phyloP scores from a whole-genome alignment of 441 rosid species.

The Adansonia madagascariensis region DNA sequence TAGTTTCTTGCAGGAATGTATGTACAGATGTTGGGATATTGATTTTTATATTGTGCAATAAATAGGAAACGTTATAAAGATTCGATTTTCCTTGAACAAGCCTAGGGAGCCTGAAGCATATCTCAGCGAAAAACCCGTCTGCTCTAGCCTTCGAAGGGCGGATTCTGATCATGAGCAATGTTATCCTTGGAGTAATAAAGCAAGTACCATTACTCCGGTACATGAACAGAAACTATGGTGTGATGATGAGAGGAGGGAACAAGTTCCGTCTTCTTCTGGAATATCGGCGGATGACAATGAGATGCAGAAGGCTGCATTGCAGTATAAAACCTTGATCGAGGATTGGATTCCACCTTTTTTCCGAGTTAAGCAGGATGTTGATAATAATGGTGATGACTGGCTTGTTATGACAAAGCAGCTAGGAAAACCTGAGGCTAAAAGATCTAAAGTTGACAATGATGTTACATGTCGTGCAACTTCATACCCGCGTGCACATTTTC shows the following conservation, averaged over 20 bases:
- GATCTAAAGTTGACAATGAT: constrained; percentile 20
- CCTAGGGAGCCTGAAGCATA: constrained; percentile 20
- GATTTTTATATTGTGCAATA: constrained; percentile 4
- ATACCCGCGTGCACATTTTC: constrained; percentile 46
- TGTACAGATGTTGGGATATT: background rate
- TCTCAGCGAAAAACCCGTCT: background rate
- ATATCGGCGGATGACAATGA: background rate
- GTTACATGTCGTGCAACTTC: constrained; percentile 9
- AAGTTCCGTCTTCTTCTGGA: background rate
- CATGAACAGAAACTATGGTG: background rate
- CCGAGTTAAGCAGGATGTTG: constrained; percentile 7
- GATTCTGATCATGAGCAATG: constrained; percentile 1
- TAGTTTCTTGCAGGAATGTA: background rate
- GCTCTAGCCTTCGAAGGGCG: constrained; percentile 28
- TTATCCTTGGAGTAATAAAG: background rate
- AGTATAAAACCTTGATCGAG: constrained; percentile 35
- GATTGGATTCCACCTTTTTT: constrained; percentile 44
- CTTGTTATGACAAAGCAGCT: constrained; percentile 35
- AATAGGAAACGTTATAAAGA: constrained; percentile 53
- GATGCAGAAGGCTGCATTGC: constrained; percentile 19
- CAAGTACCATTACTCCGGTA: background rate
- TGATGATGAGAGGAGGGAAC: background rate
- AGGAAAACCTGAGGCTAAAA: constrained; percentile 24
- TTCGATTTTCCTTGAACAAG: constrained; percentile 49
- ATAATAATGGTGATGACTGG: constrained; percentile 43